Conservation (phyloP, 2,329 filamentous ascomycete genomes). For the Diaporthe sp. region DNA sequence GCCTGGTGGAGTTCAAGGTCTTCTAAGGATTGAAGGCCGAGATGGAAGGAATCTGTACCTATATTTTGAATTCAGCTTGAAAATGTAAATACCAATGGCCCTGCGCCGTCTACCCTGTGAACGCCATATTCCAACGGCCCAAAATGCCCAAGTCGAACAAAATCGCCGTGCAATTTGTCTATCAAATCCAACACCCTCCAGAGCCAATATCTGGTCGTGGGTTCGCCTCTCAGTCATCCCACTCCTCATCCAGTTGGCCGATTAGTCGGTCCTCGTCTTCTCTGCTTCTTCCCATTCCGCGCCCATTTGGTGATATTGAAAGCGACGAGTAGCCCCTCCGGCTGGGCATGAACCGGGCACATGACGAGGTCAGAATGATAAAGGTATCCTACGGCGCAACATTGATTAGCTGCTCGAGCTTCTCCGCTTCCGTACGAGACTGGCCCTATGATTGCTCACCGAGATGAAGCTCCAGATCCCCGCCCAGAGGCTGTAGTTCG, state of each 20-base stretch:
- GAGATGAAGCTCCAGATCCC: constrained; percentile 86
- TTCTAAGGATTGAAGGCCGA: constrained; percentile 41
- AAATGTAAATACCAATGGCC: constrained; percentile 18
- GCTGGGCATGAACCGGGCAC: constrained; percentile 74
- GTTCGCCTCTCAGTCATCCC: constrained; percentile 77
- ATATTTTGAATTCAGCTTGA: constrained; percentile 25
- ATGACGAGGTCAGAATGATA: constrained; percentile 78
- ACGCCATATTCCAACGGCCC: constrained; percentile 31
- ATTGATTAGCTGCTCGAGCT: constrained; percentile 30
- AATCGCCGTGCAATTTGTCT: constrained; percentile 8
- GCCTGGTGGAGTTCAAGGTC: constrained; percentile 55
- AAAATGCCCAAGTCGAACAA: constrained; percentile 12
- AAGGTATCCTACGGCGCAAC: constrained; percentile 68
- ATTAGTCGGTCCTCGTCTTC: constrained; percentile 96
- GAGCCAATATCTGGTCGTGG: not conserved
- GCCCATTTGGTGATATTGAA: constrained; percentile 64
- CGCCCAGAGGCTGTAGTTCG: constrained; percentile 94
- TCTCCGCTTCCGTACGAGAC: constrained; percentile 18
- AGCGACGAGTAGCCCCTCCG: constrained; percentile 78
- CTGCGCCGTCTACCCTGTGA: constrained; percentile 33
- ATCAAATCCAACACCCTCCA: constrained; percentile 2
- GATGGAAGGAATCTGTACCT: not conserved
- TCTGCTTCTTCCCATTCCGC: constrained; percentile 57
- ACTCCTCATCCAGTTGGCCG: constrained; percentile 96
- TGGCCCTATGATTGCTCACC: constrained; percentile 63